Percentiles rank a stretch among this genome's conserved stretches.
These are phyloP conservation scores for Salvia sclarea DNA, from an alignment of 305 asterid species.

Conservation along the genomic window DNA sequence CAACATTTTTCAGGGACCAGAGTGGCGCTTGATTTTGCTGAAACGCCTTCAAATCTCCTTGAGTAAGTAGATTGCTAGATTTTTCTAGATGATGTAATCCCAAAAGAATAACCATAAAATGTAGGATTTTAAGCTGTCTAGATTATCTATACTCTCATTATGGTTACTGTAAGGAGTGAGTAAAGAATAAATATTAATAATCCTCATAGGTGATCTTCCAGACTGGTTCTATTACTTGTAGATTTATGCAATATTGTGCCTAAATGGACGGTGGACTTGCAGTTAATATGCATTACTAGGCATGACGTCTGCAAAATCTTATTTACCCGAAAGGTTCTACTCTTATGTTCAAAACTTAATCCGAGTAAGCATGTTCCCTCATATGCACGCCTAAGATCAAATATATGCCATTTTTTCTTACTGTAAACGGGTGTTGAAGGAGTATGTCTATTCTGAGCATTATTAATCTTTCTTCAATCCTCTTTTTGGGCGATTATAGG, in stretches of 20 bases:
- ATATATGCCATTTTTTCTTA: constrained; percentile 10
- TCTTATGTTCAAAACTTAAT: background rate
- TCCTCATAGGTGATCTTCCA: background rate
- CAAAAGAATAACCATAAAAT: constrained; percentile 19
- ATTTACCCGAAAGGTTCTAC: background rate
- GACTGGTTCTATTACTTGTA: background rate
- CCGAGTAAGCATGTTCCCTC: background rate
- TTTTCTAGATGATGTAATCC: constrained; percentile 11
- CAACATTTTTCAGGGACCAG: constrained; percentile 98
- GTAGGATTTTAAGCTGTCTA: background rate
- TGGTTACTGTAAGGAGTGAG: constrained; percentile 13
- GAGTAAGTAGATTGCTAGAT: constrained; percentile 63
- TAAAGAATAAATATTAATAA: background rate
- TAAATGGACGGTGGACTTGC: background rate
- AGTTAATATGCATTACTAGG: background rate
- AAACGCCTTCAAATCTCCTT: constrained; percentile 93
- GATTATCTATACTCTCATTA: constrained; percentile 26
- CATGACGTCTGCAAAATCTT: background rate
- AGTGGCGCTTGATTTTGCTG: constrained; percentile 89
- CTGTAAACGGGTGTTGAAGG: constrained; percentile 20
- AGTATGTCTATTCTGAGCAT: constrained; percentile 12
- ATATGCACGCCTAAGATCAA: background rate
- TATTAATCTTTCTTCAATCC: constrained; percentile 18
- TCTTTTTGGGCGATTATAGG: constrained; percentile 43
- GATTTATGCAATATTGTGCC: background rate